phyloP scores from a whole-genome alignment of 176 grass and related monocot genomes.

The Avena atlantica region DNA sequence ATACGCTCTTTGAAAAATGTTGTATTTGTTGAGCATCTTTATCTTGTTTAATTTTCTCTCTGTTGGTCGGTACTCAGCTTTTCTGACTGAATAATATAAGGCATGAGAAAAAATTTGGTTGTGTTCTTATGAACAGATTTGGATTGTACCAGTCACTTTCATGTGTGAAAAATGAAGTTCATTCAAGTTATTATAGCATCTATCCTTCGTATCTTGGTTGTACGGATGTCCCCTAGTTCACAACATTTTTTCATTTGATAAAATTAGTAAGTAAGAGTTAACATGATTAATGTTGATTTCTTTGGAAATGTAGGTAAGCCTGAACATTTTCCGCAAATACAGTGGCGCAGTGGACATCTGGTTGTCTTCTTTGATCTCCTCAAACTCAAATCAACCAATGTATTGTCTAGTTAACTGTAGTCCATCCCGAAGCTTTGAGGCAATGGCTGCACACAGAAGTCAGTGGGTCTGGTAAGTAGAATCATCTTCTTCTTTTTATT shows the following conservation, averaged over 20 bases:
- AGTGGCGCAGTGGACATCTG: constrained; percentile 70
- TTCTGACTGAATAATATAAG: not conserved
- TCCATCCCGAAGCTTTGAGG: constrained; percentile 53
- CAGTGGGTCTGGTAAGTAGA: constrained; percentile 80
- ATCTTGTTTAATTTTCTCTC: not conserved
- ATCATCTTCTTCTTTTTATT: not conserved
- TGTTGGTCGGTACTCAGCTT: not conserved
- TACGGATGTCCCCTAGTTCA: not conserved
- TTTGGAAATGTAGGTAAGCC: constrained; percentile 59
- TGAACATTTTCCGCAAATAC: constrained; percentile 71
- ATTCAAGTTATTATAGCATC: not conserved
- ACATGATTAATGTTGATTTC: constrained; percentile 14
- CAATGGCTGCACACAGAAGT: constrained; percentile 75
- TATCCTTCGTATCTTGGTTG: not conserved
- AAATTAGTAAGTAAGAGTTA: not conserved
- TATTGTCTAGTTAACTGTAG: constrained; percentile 61
- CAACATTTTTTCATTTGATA: not conserved
- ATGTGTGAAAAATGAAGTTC: not conserved
- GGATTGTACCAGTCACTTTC: not conserved
- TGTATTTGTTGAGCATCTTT: not conserved
- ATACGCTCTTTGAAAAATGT: not conserved
- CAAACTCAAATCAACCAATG: constrained; percentile 33
- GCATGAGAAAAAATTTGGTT: not conserved
- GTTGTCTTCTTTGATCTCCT: constrained; percentile 48
- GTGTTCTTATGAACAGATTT: not conserved